Evolutionary conservation across 2,329 filamentous ascomycete species (phyloP).

Genomic region (Exophiala sp.): DNA sequence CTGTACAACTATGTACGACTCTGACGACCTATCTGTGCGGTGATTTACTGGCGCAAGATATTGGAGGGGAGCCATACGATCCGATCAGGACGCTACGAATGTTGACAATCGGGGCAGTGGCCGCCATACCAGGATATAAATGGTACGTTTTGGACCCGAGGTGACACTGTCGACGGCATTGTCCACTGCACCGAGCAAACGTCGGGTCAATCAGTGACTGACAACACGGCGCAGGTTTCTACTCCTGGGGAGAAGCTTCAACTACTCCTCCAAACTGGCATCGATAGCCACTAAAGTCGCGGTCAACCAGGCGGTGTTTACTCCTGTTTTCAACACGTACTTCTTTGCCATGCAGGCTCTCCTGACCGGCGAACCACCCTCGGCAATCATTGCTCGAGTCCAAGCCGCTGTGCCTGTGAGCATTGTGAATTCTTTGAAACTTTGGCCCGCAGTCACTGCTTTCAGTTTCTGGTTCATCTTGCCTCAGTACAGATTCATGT

Average conservation of each 20-base stretch:
- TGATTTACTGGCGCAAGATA: constrained; percentile 30
- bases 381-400: constrained; percentile 64
- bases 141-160: constrained; percentile 53
- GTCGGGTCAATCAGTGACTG: not conserved
- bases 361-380: constrained; percentile 60
- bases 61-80: constrained; percentile 53
- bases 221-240: constrained; percentile 56
- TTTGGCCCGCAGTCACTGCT: constrained; percentile 83
- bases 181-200: not conserved
- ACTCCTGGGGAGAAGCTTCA: constrained; percentile 75
- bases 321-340: constrained; percentile 74
- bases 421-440: constrained; percentile 71
- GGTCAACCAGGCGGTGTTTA: constrained; percentile 74
- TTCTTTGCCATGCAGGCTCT: constrained; percentile 78
- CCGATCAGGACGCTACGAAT: constrained; percentile 63
- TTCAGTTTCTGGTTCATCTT: constrained; percentile 81
- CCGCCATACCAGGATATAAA: constrained; percentile 70
- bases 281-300: constrained; percentile 70
- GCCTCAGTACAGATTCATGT: constrained; percentile 71
- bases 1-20: constrained; percentile 71
- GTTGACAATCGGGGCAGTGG: constrained; percentile 65
- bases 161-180: not conserved
- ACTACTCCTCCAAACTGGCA: constrained; percentile 66
- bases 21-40: constrained; percentile 67
- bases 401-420: constrained; percentile 69